Base-by-base conservation (phyloP, 768 basidiomycete species). In the Kockovaella imperatae region DNA sequence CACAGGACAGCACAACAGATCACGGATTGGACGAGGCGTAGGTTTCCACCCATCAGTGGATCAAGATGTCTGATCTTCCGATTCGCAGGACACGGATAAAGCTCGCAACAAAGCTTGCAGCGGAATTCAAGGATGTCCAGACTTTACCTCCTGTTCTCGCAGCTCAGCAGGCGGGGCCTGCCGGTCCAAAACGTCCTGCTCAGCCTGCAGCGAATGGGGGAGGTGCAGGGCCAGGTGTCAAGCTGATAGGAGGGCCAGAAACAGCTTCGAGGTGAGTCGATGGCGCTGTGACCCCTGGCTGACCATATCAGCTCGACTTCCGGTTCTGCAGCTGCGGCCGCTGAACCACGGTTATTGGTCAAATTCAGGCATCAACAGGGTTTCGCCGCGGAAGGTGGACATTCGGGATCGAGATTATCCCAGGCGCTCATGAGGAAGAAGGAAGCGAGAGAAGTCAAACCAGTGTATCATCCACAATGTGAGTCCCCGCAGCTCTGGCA, bases 351-450 rank as follows among this genome's bases (percentile, higher is more conserved):
- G 36, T 50, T 60, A 1, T 47, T 73, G 30, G 64, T 71, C 45
- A 58, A 67, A 39, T 72, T 63, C 59, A 50, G 70, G 47, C 70
- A 72, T 49, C 62, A 63, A 39, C 64, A 68, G 47, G 69, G 67
- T 18, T 68, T 64, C 43, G 70, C 68, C 11, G 71, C 72, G 2
- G 56, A 70, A 45, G 70, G 70, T 43, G 69, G 71, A 25, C 70
- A 72, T 6, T 64, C 72, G 1, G 66, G 66, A 30, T 70, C 68
- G 2, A 52, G 57, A 69, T 79, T 99, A 42, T 86, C 88, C n/a
- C 82, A 88, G 60, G 89, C 90, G 0, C 81, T 99, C 42, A 81
- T 83, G 43, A 78, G 88, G 15, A 88, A 93, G 74, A 96, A 96
- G 74, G 90, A 90, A 26, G 86, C 84, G 3, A 80, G 90, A 28